Percentiles rank a stretch among this genome's conserved stretches.
Conservation (phyloP, 768 basidiomycete species). For the Xerocomus brunneocitrinus region DNA sequence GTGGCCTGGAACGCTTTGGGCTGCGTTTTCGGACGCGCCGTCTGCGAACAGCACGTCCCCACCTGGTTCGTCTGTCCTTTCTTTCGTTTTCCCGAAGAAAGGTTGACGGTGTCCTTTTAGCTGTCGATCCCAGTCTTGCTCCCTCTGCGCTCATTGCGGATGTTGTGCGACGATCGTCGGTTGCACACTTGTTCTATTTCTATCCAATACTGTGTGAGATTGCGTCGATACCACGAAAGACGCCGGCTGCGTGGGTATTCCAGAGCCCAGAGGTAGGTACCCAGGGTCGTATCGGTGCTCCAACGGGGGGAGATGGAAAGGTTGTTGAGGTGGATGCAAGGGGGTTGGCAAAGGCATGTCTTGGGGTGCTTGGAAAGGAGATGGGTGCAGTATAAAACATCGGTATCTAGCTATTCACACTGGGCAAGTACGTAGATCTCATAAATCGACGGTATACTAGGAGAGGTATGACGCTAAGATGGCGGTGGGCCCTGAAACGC, state of each 20-base stretch:
- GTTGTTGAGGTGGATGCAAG: conserved; percentile 60
- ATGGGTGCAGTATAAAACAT: conserved; percentile 46
- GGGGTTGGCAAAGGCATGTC: conserved; percentile 57
- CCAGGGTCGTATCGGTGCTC: conserved; percentile 20
- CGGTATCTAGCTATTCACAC: neutral
- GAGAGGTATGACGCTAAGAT: neutral
- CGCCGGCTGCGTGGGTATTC: conserved; percentile 63
- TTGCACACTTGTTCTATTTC: conserved; percentile 87
- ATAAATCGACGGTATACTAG: too few species aligned
- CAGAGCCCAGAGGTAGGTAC: conserved; percentile 8
- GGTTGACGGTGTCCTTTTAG: conserved; percentile 11
- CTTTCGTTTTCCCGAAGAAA: neutral
- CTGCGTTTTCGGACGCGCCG: conserved; percentile 64
- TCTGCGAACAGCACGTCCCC: conserved; percentile 48
- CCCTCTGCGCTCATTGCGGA: conserved; percentile 61
- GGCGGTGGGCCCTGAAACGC: neutral
- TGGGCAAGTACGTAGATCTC: neutral
- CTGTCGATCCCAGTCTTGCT: conserved; percentile 41
- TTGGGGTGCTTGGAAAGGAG: conserved; percentile 69
- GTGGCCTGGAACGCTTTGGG: conserved; percentile 75
- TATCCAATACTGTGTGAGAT: conserved; percentile 79
- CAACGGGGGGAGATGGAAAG: conserved; percentile 12
- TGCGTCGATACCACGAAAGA: conserved; percentile 61
- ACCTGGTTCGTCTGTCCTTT: conserved; percentile 46
- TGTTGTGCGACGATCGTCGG: conserved; percentile 66